Evolutionary conservation across 2,329 filamentous ascomycete species (phyloP).

Genomic region (Thelonectria blattea): DNA sequence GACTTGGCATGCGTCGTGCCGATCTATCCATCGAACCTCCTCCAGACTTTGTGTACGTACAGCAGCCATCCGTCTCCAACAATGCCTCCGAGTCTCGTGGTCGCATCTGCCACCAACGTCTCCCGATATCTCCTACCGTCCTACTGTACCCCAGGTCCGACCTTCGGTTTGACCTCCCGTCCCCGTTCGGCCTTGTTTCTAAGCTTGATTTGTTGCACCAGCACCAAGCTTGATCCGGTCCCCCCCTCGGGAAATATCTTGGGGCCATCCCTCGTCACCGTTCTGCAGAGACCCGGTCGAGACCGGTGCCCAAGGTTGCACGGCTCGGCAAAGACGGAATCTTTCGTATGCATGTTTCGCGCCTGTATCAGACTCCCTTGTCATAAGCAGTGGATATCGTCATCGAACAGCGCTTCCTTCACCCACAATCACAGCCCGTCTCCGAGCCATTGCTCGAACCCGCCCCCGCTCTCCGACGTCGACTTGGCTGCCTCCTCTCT

Average conservation of each 20-base stretch:
- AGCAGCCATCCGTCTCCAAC: not conserved
- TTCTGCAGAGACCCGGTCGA: not conserved
- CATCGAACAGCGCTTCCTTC: conserved; percentile 14
- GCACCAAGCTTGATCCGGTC: not conserved
- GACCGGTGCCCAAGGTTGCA: not conserved
- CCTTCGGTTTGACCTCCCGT: too few species aligned
- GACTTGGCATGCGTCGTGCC: not conserved
- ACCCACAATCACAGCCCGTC: conserved; percentile 32
- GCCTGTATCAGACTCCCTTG: not conserved
- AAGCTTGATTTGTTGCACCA: not conserved
- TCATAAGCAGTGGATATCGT: not conserved
- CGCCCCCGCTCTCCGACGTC: conserved; percentile 25
- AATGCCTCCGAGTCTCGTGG: not conserved
- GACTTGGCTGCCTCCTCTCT: conserved; percentile 9
- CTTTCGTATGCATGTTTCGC: not conserved
- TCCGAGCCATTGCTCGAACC: conserved; percentile 38
- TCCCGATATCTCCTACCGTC: too few species aligned
- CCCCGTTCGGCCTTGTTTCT: not conserved
- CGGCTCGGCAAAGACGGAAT: not conserved
- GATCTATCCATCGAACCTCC: not conserved
- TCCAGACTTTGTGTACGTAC: too few species aligned
- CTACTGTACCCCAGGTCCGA: too few species aligned
- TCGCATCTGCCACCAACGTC: too few species aligned
- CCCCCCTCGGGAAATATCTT: not conserved
- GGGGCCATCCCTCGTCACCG: not conserved